These are phyloP conservation scores for Solanum etuberosum DNA, from an alignment of 257 asterid genomes.

Conservation along the genomic window DNA sequence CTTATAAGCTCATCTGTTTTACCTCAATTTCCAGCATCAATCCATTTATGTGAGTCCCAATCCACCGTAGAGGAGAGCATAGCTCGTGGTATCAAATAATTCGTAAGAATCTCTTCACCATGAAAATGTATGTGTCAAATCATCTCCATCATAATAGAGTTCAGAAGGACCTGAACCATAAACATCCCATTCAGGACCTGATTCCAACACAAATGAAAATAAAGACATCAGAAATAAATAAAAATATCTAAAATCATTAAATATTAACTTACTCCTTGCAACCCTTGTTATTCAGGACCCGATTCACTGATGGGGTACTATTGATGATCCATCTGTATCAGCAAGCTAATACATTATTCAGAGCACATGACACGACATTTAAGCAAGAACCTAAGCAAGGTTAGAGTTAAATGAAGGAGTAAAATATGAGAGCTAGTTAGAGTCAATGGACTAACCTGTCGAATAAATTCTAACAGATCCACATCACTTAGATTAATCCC, in stretches of 20 bases:
- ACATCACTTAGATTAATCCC: conserved; percentile 58
- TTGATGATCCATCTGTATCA: conserved; percentile 87
- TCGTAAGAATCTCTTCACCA: too few relatives aligned
- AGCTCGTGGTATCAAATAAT: too few relatives aligned
- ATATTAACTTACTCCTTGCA: conserved; percentile 60
- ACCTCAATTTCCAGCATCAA: too few relatives aligned
- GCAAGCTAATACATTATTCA: conserved; percentile 36
- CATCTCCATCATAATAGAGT: too few relatives aligned
- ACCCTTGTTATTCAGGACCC: conserved; percentile 73
- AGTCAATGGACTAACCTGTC: conserved; percentile 45
- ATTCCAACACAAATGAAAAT: too few relatives aligned
- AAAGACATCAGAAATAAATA: too few relatives aligned
- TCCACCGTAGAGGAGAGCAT: too few relatives aligned
- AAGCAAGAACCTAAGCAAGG: neutral
- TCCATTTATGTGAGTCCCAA: too few relatives aligned
- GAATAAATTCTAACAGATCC: conserved; percentile 83
- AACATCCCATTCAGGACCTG: too few relatives aligned
- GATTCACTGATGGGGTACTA: conserved; percentile 69
- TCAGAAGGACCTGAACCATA: too few relatives aligned
- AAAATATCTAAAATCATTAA: neutral
- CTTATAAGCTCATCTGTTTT: too few relatives aligned
- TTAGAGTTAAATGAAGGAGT: neutral
- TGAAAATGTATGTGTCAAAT: too few relatives aligned
- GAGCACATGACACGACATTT: neutral
- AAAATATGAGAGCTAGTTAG: neutral